Conservation (phyloP, 805 yeast genomes). For the Starmerella riodocensis region DNA sequence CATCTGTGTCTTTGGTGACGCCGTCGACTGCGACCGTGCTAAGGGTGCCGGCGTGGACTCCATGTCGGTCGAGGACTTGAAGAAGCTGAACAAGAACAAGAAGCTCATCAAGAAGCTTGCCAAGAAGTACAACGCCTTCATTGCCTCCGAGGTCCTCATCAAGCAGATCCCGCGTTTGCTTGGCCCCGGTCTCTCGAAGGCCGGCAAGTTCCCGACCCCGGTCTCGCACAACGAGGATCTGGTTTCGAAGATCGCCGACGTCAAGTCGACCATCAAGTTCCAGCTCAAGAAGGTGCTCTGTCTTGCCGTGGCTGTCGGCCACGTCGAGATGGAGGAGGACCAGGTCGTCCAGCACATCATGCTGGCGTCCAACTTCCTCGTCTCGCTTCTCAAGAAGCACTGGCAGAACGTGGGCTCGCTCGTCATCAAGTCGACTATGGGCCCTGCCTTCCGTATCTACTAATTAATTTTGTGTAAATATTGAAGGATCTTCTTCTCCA, state of each 20-base stretch:
- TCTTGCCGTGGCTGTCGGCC: slow-evolving; percentile 98
- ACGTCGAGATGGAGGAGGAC: slow-evolving; percentile 99
- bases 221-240: slow-evolving; percentile 99
- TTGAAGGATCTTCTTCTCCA: neutral
- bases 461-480: slow-evolving; percentile 31
- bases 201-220: slow-evolving; percentile 99
- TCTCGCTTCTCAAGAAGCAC: slow-evolving; percentile 98
- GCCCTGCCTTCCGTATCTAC: slow-evolving; percentile 99
- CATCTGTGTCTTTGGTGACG: slow-evolving; percentile 99
- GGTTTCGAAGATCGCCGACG: slow-evolving; percentile 89
- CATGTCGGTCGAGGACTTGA: slow-evolving; percentile 99
- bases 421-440: slow-evolving; percentile 98
- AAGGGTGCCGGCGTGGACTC: slow-evolving; percentile 98
- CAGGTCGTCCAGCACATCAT: slow-evolving; percentile 91
- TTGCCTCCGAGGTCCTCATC: slow-evolving; percentile 97
- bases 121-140: slow-evolving; percentile 98
- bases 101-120: slow-evolving; percentile 99
- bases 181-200: slow-evolving; percentile 99
- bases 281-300: slow-evolving; percentile 99
- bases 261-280: slow-evolving; percentile 99
- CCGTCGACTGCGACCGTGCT: slow-evolving; percentile 99
- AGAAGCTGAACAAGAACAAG: slow-evolving; percentile 99
- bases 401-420: slow-evolving; percentile 99
- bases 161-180: slow-evolving; percentile 99
- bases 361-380: slow-evolving; percentile 98